phyloP scores from a whole-genome alignment of 1,139 yeast species.

The Magnusiomyces suaveolens region DNA sequence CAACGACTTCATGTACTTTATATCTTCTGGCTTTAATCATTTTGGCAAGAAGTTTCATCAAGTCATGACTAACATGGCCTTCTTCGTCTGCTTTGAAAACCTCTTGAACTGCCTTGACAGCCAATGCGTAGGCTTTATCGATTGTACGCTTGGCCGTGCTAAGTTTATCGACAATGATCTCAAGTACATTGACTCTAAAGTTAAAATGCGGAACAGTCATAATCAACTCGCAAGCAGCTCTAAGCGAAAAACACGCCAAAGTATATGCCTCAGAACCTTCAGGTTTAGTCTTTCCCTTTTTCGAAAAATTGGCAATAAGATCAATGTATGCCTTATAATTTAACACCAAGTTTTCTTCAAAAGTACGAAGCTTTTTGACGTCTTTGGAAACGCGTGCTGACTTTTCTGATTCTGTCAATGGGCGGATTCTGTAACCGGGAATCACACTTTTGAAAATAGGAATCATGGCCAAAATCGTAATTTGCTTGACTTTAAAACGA shows the following conservation, averaged over 20 bases:
- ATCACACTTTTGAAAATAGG: conserved; percentile 79
- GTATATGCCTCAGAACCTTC: conserved; percentile 27
- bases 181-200: conserved; percentile 60
- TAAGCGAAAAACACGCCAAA: conserved; percentile 52
- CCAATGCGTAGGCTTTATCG: conserved; percentile 41
- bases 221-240: conserved; percentile 72
- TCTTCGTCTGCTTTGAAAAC: conserved; percentile 59
- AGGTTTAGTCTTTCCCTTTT: conserved; percentile 19
- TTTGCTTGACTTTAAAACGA: conserved; percentile 59
- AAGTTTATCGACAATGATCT: conserved; percentile 46
- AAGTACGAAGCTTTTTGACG: conserved; percentile 60
- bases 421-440: conserved; percentile 81
- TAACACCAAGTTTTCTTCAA: conserved; percentile 66
- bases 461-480: conserved; percentile 67
- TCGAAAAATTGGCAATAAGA: conserved; percentile 39
- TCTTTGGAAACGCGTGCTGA: conserved; percentile 77
- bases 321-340: conserved; percentile 65
- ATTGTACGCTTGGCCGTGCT: conserved; percentile 19
- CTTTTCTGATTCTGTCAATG: conserved; percentile 70
- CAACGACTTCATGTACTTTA: conserved; percentile 73
- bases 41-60: conserved; percentile 57
- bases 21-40: conserved; percentile 65
- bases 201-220: conserved; percentile 70
- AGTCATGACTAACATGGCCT: conserved; percentile 73
- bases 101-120: conserved; percentile 56